Evolutionary conservation across 2,329 filamentous ascomycete genomes (phyloP).

Genomic region (Pseudogymnoascus sp.): DNA sequence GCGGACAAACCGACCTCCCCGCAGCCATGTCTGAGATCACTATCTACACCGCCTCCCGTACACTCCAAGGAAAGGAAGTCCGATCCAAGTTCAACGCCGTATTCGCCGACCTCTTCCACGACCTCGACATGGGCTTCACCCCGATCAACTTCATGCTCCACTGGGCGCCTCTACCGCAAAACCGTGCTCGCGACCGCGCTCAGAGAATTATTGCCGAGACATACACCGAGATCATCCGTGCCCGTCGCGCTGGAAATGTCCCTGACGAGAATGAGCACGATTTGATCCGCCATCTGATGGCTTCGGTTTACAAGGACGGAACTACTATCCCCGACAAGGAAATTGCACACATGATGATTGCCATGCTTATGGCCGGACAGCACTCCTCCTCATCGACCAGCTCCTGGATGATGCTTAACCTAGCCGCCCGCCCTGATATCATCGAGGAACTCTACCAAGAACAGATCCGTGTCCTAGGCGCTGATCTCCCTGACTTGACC

Average conservation of each 20-base stretch:
- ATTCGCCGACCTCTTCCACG: conserved; percentile 76
- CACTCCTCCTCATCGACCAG: conserved; percentile 80
- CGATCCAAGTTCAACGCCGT: conserved; percentile 70
- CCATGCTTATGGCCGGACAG: conserved; percentile 83
- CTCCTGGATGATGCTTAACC: conserved; percentile 75
- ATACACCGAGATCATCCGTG: conserved; percentile 74
- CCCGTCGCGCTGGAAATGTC: conserved; percentile 45
- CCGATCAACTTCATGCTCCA: conserved; percentile 86
- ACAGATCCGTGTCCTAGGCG: conserved; percentile 64
- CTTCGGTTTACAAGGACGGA: conserved; percentile 76
- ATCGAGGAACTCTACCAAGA: conserved; percentile 77
- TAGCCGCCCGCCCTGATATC: conserved; percentile 69
- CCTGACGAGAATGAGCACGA: conserved; percentile 52
- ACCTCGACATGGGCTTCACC: conserved; percentile 83
- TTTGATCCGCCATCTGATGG: conserved; percentile 89
- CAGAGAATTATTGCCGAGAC: conserved; percentile 72
- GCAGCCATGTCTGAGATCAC: conserved; percentile 77
- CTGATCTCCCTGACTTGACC: conserved; percentile 63
- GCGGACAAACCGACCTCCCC: conserved; percentile 62
- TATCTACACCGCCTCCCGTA: conserved; percentile 80
- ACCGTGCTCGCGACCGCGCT: conserved; percentile 70
- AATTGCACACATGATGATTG: conserved; percentile 90
- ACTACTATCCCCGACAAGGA: conserved; percentile 71
- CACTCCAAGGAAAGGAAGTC: conserved; percentile 76
- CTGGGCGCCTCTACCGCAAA: conserved; percentile 84